Evolutionary conservation across 2,329 filamentous ascomycete species (phyloP), one percentile per base, ranked within the genome.

Genomic region (Microcyclosporella mali): DNA sequence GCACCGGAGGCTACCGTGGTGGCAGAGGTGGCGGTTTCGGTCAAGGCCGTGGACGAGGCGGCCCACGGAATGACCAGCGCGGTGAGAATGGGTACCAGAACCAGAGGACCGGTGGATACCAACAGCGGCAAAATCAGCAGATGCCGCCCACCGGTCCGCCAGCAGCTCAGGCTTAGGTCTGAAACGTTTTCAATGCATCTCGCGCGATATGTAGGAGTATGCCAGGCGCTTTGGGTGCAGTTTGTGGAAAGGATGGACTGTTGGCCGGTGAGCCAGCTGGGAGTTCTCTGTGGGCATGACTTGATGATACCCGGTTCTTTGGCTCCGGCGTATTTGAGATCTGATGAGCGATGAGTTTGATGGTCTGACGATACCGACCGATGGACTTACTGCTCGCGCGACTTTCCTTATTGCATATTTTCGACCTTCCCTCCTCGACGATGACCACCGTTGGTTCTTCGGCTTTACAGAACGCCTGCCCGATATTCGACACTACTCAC

Each of bases 21-120:
- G 60, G 60, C 17, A 52, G 59, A 47, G 56, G 59, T 11, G 60
- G 61, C 25, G 58, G 59, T 19, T 56, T 54, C 39, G 56, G 56
- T 31, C 34, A 46, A 39, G 53, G 50, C 17, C 45, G 55, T 31
- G 56, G 52, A 28, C 53, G 60, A 31, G 61, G 61, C 33, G 59
- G 59, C 10, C 58, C 60, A 36, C 58, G 61, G 34, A 56, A 61
- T 37, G 50, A 53, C 29, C 50, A 51, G 37, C 59, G 60, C 34
- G 59, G 59, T 34, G 58, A 56, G 38, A 56, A 60, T 34, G 57
- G 56, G 33, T 53, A 52, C 35, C 58, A 57, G 43, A 47, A 51
- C 36, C 56, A 57, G 44, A 49, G 52, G 37, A 55, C 55, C 37
- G 54, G 53, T 32, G 57, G 57, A 34, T 60, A 55, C 46, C 55